Evolutionary conservation across 495 filamentous ascomycete genomes (phyloP).

Genomic region (Zalerion maritima): DNA sequence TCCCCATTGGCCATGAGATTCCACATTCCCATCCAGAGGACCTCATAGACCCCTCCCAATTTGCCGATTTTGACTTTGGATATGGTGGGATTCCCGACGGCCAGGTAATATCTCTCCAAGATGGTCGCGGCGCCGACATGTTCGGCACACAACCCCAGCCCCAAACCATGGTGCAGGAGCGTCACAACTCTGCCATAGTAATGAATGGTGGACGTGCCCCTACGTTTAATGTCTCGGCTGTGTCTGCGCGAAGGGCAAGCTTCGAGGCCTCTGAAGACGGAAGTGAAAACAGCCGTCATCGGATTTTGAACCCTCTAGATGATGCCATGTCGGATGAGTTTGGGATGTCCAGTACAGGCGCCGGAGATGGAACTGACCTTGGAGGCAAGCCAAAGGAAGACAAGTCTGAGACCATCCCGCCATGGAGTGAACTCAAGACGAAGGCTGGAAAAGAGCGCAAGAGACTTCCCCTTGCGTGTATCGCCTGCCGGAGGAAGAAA

Average conservation of each 20-base stretch:
- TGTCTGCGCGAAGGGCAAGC: slow-evolving; percentile 15
- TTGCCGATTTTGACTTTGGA: slow-evolving; percentile 31
- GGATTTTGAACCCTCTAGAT: slow-evolving; percentile 29
- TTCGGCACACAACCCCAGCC: slow-evolving; percentile 21
- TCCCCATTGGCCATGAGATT: too few relatives aligned
- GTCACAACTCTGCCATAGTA: slow-evolving; percentile 22
- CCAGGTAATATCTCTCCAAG: slow-evolving; percentile 24
- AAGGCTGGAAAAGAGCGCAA: slow-evolving; percentile 97
- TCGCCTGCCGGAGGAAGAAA: slow-evolving; percentile 92
- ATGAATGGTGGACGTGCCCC: slow-evolving; percentile 14
- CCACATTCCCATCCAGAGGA: too few relatives aligned
- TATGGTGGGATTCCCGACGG: slow-evolving; percentile 25
- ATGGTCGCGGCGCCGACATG: slow-evolving; percentile 24
- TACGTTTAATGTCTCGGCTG: slow-evolving; percentile 9
- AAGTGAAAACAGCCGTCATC: slow-evolving; percentile 32
- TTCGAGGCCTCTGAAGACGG: slow-evolving; percentile 32
- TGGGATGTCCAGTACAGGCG: slow-evolving; percentile 27
- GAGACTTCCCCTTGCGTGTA: slow-evolving; percentile 83
- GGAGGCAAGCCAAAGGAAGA: slow-evolving; percentile 38
- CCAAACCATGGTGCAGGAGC: slow-evolving; percentile 22
- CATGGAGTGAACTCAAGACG: slow-evolving; percentile 95
- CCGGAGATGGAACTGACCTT: slow-evolving; percentile 34
- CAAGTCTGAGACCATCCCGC: slow-evolving; percentile 43
- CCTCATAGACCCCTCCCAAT: slow-evolving; percentile 22
- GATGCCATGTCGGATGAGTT: slow-evolving; percentile 39